A percentile compares a stretch with the other conserved stretches of the same genome.
Conservation (phyloP, 2,329 filamentous ascomycete species). For the Stemphylium lycopersici region DNA sequence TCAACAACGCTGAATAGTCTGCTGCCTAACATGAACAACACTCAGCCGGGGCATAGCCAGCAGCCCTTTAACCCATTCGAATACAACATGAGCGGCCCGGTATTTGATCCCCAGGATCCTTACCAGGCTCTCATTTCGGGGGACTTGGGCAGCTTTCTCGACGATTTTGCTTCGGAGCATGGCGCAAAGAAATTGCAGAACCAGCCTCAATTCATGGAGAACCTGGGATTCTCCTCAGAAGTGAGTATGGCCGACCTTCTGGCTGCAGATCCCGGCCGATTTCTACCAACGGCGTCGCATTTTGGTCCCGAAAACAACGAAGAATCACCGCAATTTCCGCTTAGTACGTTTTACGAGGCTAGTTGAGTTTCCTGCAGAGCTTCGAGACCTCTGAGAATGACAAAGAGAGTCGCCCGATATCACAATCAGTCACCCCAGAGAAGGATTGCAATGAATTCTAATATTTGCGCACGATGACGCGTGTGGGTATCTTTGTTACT, state of each 20-base stretch:
- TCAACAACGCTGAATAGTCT: constrained; percentile 29
- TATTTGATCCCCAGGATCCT: constrained; percentile 14
- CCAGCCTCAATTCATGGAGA: constrained; percentile 69
- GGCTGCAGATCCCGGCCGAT: constrained; percentile 44
- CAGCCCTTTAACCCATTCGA: constrained; percentile 17
- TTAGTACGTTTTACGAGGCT: constrained; percentile 29
- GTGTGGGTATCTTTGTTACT: no score
- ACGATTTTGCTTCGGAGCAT: constrained; percentile 63
- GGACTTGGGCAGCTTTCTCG: constrained; percentile 60
- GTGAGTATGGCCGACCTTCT: constrained; percentile 62
- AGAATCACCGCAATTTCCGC: constrained; percentile 26
- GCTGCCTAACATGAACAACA: constrained; percentile 28
- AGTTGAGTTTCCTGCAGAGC: constrained; percentile 4
- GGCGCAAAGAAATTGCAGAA: constrained; percentile 60
- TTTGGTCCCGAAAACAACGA: constrained; percentile 30
- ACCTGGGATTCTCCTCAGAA: constrained; percentile 68
- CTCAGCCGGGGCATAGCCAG: background rate
- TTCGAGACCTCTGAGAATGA: background rate
- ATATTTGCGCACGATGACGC: no score
- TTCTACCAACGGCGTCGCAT: constrained; percentile 42
- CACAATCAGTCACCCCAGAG: no score
- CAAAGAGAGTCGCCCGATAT: background rate
- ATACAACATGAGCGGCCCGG: background rate
- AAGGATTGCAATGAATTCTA: no score
- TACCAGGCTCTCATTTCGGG: constrained; percentile 47